Base-by-base conservation (phyloP, 805 yeast genomes). In the Saturnispora gosingensis region DNA sequence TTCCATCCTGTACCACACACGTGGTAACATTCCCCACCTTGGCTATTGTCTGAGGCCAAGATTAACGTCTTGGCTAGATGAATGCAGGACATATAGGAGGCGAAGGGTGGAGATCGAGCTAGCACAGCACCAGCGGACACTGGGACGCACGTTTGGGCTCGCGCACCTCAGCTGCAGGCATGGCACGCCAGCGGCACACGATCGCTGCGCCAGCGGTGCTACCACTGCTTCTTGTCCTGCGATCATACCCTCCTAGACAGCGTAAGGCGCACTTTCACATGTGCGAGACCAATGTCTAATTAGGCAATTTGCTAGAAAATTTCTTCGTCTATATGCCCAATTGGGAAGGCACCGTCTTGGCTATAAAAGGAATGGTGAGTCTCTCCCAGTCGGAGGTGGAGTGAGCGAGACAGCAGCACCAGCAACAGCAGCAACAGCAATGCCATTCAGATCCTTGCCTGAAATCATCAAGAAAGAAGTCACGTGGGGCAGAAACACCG, bases 401-500 rank as follows among this genome's bases (percentile, higher is more conserved):
- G 22, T 22, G 22, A 22, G 5, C 5, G 22, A 22, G 22, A 22
- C 22, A 3, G 22, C 22, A 20, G 4, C 4, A 22, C 4, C 22
- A 22, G 22, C 22, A 22, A 4, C 22, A 22, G 22, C 25, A 15
- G n/a, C 9, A 25, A 25, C 20, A 32, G 30, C 20, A 13, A 57
- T 58, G 60, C 58, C 57, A 16, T 34, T 40, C 11, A 52, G 36
- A 22, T 42, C 49, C 7, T 38, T 58, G 27, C 54, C 59, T 4
- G 28, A 36, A 1, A 55, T 55, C 20, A 45, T 56, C 10, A 53
- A 39, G 36, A 64, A 58, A 22, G 68, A 65, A 51, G 49, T 65
- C 47, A 58, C 65, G 9, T 58, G 62, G 61, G 67, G 67, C 46
- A 63, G 54, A 50, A 48, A 51, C n/a, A 39, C 52, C 4, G 46